Evolutionary conservation across 169 alveolate genomes (phyloP), one percentile per base, ranked within the genome.

Genomic region (Ichthyophthirius multifiliis): DNA sequence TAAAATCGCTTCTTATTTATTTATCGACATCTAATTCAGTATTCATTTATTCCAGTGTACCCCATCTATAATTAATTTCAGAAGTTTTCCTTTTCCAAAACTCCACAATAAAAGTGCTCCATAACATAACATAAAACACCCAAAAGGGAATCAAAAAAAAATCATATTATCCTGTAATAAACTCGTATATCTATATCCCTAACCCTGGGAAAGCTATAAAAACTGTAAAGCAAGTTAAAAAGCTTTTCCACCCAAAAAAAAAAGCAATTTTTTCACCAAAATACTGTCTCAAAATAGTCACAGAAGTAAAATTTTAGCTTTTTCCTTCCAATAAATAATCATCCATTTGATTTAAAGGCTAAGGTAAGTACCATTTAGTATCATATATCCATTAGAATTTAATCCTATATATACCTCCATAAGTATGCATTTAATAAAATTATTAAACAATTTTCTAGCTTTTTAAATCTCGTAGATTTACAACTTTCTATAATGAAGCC

Each of bases 181-280:
- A 45, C 18, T 75, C 63, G 43, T 74, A 83, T 3, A 90, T 79
- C 31, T 89, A 82, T 16, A 89, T 65, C 3, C 75, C 65, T 20
- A 90, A n/a, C 0, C 96, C 94, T 34, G 89, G 73, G 39, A 86
- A 5, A 1, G 91, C 89, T 32, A 92, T 89, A 30, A 88, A 74
- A 6, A 88, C 13, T 64, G 84, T 23, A 87, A 89, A 87, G 34
- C 92, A 86, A 39, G 94, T 83, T 37, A 86, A 86, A 76, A 82
- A 92, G 1, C 90, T 67, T 41, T 88, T 73, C 92, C 93, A 92
- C 16, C 94, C 93, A 86, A 79, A 92, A 84, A 86, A 90, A 82
- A 88, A 92, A 16, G 93, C 93, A 23, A 87, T 78, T 43, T 89
- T 83, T 63, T 89, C 93, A 1, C 96, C 96, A 71, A 88, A 88